A percentile compares a stretch with the other conserved stretches of the same genome.
These are phyloP conservation scores for Aspergillus luchuensis DNA, from an alignment of 2,329 filamentous ascomycete species.

Conservation along the genomic window DNA sequence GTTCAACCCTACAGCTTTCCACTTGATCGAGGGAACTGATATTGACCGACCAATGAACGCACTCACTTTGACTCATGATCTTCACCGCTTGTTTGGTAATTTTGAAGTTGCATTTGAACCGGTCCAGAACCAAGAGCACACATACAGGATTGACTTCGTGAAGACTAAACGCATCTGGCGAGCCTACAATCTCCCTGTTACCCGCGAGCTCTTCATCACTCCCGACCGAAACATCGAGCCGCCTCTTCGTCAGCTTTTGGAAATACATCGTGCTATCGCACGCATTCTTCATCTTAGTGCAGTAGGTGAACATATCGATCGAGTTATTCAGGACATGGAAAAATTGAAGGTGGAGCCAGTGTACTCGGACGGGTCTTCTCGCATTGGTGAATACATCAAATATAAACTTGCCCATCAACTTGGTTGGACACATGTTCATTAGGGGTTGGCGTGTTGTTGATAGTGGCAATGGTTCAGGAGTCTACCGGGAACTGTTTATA, in stretches of 20 bases:
- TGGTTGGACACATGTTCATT: too few relatives aligned
- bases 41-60: slow-evolving; percentile 48
- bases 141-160: slow-evolving; percentile 29
- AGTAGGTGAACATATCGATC: slow-evolving; percentile 26
- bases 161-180: not conserved
- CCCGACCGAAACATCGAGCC: slow-evolving; percentile 33
- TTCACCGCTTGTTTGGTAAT: slow-evolving; percentile 35
- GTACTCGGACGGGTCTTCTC: slow-evolving; percentile 7
- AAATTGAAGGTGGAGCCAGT: slow-evolving; percentile 7
- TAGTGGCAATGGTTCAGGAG: too few relatives aligned
- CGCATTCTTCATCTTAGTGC: slow-evolving; percentile 25
- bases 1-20: slow-evolving; percentile 42
- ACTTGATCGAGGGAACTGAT: slow-evolving; percentile 43
- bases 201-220: slow-evolving; percentile 11
- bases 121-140: slow-evolving; percentile 23
- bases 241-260: slow-evolving; percentile 28
- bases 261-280: slow-evolving; percentile 28
- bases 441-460: too few relatives aligned
- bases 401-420: not conserved
- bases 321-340: slow-evolving; percentile 25
- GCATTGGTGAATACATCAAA: slow-evolving; percentile 12
- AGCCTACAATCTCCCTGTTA: slow-evolving; percentile 8
- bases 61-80: slow-evolving; percentile 32
- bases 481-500: too few relatives aligned
- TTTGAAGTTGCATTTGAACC: slow-evolving; percentile 37